These are phyloP conservation scores for Quercus rubra DNA, from an alignment of 306 rosid species.

Conservation along the genomic window DNA sequence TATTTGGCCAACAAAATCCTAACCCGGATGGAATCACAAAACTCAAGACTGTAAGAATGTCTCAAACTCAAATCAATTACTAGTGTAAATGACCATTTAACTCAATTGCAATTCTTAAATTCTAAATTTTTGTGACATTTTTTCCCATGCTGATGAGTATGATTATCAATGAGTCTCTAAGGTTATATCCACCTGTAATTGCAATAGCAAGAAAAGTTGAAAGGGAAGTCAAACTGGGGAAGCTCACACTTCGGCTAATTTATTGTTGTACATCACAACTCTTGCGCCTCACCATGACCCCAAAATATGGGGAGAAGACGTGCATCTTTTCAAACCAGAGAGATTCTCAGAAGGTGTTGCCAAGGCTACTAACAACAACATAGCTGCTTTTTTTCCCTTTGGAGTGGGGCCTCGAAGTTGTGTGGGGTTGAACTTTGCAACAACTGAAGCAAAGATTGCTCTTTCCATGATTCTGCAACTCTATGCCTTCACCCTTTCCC, in stretches of 20 bases:
- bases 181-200: constrained; percentile 13
- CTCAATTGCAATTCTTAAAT: no score
- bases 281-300: constrained; percentile 23
- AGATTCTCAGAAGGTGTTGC: constrained; percentile 21
- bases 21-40: constrained; percentile 3
- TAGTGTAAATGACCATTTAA: neutral
- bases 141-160: constrained; percentile 18
- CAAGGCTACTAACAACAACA: constrained; percentile 15
- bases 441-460: constrained; percentile 12
- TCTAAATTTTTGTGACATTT: no score
- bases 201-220: neutral
- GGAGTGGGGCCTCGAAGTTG: constrained; percentile 23
- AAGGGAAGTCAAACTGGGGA: constrained; percentile 15
- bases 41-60: constrained; percentile 17
- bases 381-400: constrained; percentile 17
- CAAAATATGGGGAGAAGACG: constrained; percentile 25
- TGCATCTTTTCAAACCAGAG: constrained; percentile 24
- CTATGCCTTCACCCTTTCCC: constrained; percentile 18
- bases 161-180: constrained; percentile 22
- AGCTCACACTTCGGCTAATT: constrained; percentile 1
- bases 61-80: neutral
- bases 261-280: neutral
- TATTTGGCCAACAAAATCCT: no score
- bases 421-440: constrained; percentile 22
- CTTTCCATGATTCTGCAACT: constrained; percentile 25